Percentiles rank a stretch among this genome's conserved stretches.
Evolutionary conservation across 768 basidiomycete species (phyloP).

Genomic region (Hypsizygus marmoreus): DNA sequence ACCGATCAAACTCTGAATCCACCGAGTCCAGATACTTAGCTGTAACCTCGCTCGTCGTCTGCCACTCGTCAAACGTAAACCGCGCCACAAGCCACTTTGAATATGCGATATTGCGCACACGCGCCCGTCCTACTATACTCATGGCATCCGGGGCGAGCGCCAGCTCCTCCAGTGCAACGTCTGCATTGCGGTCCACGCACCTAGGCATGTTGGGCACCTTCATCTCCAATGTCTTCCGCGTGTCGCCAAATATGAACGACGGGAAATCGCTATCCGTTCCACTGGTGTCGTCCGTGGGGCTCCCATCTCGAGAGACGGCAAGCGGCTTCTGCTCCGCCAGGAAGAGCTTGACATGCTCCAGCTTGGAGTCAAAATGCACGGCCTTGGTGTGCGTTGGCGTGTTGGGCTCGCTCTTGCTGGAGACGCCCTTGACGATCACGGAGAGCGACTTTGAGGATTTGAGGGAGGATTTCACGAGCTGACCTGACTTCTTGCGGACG

Average conservation of each 20-base stretch:
- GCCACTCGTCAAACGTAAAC: constrained; percentile 95
- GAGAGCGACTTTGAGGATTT: constrained; percentile 67
- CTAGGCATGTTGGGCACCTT: constrained; percentile 68
- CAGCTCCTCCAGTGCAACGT: constrained; percentile 58
- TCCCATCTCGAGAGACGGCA: constrained; percentile 89
- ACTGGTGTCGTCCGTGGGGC: constrained; percentile 81
- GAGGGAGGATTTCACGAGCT: constrained; percentile 88
- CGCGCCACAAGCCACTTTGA: constrained; percentile 86
- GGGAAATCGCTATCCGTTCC: constrained; percentile 81
- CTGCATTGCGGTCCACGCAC: constrained; percentile 34
- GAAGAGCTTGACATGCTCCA: constrained; percentile 95
- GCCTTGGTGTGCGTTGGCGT: constrained; percentile 81
- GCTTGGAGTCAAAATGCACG: constrained; percentile 90
- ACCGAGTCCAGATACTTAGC: constrained; percentile 62
- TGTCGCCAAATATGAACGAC: constrained; percentile 59
- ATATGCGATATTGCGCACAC: constrained; percentile 85
- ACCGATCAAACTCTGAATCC: constrained; percentile 65
- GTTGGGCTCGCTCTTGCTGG: constrained; percentile 73
- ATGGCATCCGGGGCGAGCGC: constrained; percentile 51
- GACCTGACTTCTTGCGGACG: constrained; percentile 91
- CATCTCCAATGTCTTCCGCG: constrained; percentile 53
- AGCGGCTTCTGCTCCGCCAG: constrained; percentile 93
- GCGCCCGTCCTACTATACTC: constrained; percentile 69
- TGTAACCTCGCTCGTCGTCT: constrained; percentile 91
- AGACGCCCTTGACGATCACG: constrained; percentile 48